Evolutionary conservation across 768 basidiomycete genomes (phyloP), one percentile per base, ranked within the genome.

Genomic region (Gautieria morchelliformis): DNA sequence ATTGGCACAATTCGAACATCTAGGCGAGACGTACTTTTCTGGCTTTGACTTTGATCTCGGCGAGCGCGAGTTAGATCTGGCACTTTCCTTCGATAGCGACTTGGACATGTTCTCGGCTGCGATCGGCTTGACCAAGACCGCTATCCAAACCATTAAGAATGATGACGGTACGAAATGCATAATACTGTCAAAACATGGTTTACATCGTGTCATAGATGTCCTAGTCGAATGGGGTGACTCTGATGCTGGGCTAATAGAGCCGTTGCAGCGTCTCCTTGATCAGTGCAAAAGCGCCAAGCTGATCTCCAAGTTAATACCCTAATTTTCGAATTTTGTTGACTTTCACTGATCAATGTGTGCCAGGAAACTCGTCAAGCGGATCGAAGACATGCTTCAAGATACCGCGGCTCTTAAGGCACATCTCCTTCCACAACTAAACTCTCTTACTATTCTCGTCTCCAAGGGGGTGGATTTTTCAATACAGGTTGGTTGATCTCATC

Each of bases 71-170:
- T 75, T 95, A 32, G 90, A 89, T 1, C 85, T 89, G 65, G 81
- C 87, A 1, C 71, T 83, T 24, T 80, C 86, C 11, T 84, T 95
- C 61, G 95, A 99, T 65, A 80, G 83, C 61, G 96, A 99, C 69
- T 76, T 98, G 8, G 95, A 99, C 67, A 88, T 89, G 69, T 93
- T 97, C 69, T 82, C 90, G 19, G 93, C 93, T 9, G 90, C 93
- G 1, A 82, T 97, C 47, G 91, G 91, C 1, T 79, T 95, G 59
- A 84, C 89, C 41, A 91, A 93, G 75, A 94, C 93, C 5, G 85
- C 87, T 3, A 80, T 97, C 14, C 73, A 80, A n/a, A 72, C 75
- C 0, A 75, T 90, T 30, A 65, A 89, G 33, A 78, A 82, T 59
- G 95, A 97, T 63, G 83, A 87, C 53, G 92, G 91, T 89, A 27